These are phyloP conservation scores for Cyathus striatus DNA, from an alignment of 768 basidiomycete species.

Conservation along the genomic window DNA sequence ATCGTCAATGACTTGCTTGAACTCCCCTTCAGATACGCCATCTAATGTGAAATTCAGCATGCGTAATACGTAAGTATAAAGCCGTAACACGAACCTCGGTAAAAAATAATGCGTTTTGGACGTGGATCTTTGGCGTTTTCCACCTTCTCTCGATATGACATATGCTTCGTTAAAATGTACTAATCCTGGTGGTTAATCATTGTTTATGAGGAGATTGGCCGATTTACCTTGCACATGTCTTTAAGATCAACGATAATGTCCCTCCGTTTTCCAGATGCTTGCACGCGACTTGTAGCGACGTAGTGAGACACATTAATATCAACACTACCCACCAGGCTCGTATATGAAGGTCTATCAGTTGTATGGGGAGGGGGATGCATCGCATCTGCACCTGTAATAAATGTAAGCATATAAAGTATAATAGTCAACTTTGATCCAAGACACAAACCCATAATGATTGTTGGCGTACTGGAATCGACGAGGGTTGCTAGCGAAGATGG, in stretches of 20 bases:
- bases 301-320: conserved; percentile 71
- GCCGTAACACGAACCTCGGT: conserved; percentile 42
- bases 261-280: conserved; percentile 49
- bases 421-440: conserved; percentile 23
- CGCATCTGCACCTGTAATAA: conserved; percentile 60
- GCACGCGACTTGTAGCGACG: conserved; percentile 45
- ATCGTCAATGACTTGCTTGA: conserved; percentile 44
- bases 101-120: conserved; percentile 67
- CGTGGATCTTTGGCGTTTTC: conserved; percentile 37
- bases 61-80: conserved; percentile 3
- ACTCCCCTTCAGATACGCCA: conserved; percentile 47
- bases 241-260: conserved; percentile 70
- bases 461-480: conserved; percentile 63
- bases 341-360: conserved; percentile 69
- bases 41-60: conserved; percentile 18
- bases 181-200: conserved; percentile 13
- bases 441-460: conserved; percentile 67
- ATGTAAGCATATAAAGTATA: neutral
- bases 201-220: conserved; percentile 1
- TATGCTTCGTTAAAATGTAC: conserved; percentile 51
- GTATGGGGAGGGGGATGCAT: conserved; percentile 78
- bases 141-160: conserved; percentile 38
- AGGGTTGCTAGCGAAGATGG: conserved; percentile 50
- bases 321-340: conserved; percentile 70
- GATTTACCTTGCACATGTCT: conserved; percentile 51